Conservation (phyloP, 306 rosid genomes). For the Cyamopsis tetragonoloba region DNA sequence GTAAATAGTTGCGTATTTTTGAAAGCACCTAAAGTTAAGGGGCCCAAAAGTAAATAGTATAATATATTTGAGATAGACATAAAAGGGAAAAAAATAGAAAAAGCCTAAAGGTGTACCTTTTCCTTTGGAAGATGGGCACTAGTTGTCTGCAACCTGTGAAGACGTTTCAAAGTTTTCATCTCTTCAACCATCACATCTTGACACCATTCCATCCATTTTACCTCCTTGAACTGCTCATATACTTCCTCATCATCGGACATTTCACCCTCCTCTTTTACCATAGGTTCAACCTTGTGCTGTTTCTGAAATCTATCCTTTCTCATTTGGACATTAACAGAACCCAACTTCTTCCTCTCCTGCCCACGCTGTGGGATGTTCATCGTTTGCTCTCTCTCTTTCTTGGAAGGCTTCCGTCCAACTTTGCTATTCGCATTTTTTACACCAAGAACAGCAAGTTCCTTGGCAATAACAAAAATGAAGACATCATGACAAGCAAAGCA, state of each 20-base stretch:
- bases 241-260: slow-evolving; percentile 97
- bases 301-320: slow-evolving; percentile 55
- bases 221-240: slow-evolving; percentile 96
- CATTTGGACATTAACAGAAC: slow-evolving; percentile 47
- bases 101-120: slow-evolving; percentile 42
- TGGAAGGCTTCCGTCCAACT: slow-evolving; percentile 69
- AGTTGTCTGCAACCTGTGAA: slow-evolving; percentile 78
- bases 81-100: background rate
- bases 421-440: slow-evolving; percentile 58
- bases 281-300: slow-evolving; percentile 70
- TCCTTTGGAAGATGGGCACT: slow-evolving; percentile 98
- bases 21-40: slow-evolving; percentile 73
- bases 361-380: slow-evolving; percentile 44
- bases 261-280: slow-evolving; percentile 97
- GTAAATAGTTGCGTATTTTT: slow-evolving; percentile 83
- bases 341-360: slow-evolving; percentile 56
- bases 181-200: slow-evolving; percentile 86
- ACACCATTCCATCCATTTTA: slow-evolving; percentile 99
- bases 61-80: background rate
- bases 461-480: slow-evolving; percentile 13
- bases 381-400: slow-evolving; percentile 68
- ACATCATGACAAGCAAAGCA: slow-evolving; percentile 11
- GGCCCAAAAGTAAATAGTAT: slow-evolving; percentile 1
- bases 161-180: slow-evolving; percentile 82
- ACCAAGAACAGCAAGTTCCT: slow-evolving; percentile 89